phyloP scores from a whole-genome alignment of 2,329 filamentous ascomycete genomes.

The Apiospora sp. region DNA sequence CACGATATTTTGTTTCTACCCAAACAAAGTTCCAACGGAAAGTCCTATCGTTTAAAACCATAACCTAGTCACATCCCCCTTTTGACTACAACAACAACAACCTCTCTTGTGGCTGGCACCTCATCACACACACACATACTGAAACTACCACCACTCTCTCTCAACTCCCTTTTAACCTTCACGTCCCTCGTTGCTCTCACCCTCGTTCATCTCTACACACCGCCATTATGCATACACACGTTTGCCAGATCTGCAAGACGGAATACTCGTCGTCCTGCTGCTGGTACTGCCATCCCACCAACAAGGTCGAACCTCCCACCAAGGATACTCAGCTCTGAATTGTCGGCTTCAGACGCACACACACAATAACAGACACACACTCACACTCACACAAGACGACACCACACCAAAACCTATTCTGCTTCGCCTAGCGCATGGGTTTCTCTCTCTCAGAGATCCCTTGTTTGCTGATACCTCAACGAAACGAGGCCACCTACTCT shows the following conservation, averaged over 20 bases:
- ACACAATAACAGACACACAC: neutral
- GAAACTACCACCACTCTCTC: slow-evolving; percentile 8
- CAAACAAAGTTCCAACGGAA: slow-evolving; percentile 13
- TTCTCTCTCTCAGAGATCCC: neutral
- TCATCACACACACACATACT: neutral
- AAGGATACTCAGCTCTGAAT: slow-evolving; percentile 18
- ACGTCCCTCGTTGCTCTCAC: slow-evolving; percentile 17
- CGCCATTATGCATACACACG: slow-evolving; percentile 43
- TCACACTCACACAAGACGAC: neutral
- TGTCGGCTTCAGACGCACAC: neutral
- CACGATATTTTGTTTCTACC: slow-evolving; percentile 20
- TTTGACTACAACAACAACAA: neutral
- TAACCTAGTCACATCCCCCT: neutral
- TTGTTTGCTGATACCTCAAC: slow-evolving; percentile 7
- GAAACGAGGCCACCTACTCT: neutral
- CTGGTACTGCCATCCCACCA: slow-evolving; percentile 47
- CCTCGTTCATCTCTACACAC: slow-evolving; percentile 25
- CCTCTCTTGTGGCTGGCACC: slow-evolving; percentile 15
- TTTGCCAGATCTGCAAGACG: slow-evolving; percentile 45
- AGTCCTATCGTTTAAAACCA: slow-evolving; percentile 14
- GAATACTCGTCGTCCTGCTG: slow-evolving; percentile 46
- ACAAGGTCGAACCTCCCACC: slow-evolving; percentile 33
- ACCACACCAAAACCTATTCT: neutral
- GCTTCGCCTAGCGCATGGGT: neutral
- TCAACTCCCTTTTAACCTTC: neutral